These are phyloP conservation scores for Solanum paucissectum DNA, from an alignment of 257 asterid genomes.

Conservation along the genomic window DNA sequence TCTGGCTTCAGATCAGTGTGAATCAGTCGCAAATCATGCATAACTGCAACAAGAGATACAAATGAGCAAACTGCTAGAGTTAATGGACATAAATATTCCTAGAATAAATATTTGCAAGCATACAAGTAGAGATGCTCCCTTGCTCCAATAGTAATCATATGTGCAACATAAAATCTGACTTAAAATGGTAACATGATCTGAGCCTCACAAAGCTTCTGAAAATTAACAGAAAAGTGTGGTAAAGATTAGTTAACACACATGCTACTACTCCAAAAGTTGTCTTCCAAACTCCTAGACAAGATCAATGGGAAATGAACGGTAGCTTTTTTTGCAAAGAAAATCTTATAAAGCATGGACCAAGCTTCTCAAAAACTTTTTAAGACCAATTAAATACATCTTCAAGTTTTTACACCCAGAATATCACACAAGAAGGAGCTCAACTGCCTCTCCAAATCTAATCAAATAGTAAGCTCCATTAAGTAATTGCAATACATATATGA, in stretches of 20 bases:
- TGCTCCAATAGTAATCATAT: background rate
- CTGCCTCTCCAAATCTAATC: background rate
- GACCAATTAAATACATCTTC: conserved; percentile 27
- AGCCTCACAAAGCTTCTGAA: background rate
- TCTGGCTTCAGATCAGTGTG: conserved; percentile 98
- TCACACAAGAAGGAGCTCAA: background rate
- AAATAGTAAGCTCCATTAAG: background rate
- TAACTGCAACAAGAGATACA: conserved; percentile 45
- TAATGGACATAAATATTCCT: background rate
- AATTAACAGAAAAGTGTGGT: conserved; percentile 18
- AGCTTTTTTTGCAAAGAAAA: conserved; percentile 88
- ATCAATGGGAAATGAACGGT: conserved; percentile 87
- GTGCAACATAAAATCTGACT: background rate
- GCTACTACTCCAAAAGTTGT: conserved; percentile 96
- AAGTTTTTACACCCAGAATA: background rate
- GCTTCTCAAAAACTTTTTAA: conserved; percentile 54
- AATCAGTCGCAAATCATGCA: conserved; percentile 76
- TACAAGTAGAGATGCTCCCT: background rate
- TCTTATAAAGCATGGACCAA: conserved; percentile 94
- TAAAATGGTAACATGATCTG: background rate
- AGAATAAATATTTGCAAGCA: background rate
- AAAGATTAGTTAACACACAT: conserved; percentile 72
- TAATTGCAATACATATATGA: conserved; percentile 35
- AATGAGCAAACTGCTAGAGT: background rate
- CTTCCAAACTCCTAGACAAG: conserved; percentile 91